Evolutionary conservation across 208 protist genomes (phyloP).

Genomic region (Leishmania aethiopica): DNA sequence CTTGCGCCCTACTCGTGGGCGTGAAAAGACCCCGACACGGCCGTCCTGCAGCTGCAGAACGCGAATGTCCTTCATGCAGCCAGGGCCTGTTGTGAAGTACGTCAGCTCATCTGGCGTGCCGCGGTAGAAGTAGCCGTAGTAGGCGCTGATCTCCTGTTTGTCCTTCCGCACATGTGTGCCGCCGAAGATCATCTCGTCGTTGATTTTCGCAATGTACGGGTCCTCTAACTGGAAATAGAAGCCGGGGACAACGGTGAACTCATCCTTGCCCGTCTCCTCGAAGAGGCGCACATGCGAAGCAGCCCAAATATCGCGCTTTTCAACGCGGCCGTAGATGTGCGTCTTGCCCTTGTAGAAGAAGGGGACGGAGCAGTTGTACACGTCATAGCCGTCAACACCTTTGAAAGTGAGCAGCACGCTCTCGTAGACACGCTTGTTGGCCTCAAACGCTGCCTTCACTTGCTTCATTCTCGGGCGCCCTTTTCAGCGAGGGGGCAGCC

Average conservation of each 20-base stretch:
- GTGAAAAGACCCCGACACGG: constrained; percentile 43
- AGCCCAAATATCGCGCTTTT: constrained; percentile 51
- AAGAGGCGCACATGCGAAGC: constrained; percentile 54
- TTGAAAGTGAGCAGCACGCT: constrained; percentile 51
- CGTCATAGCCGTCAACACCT: constrained; percentile 56
- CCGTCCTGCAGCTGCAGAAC: constrained; percentile 36
- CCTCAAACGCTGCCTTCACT: constrained; percentile 34
- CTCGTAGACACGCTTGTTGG: constrained; percentile 40
- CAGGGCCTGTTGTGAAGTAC: constrained; percentile 46
- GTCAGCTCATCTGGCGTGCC: constrained; percentile 18
- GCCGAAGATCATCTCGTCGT: constrained; percentile 54
- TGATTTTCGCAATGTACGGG: constrained; percentile 42
- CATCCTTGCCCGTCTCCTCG: constrained; percentile 60
- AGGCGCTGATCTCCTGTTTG: constrained; percentile 18
- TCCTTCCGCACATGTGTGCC: constrained; percentile 52
- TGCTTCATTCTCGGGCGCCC: neutral
- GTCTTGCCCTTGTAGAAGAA: constrained; percentile 51
- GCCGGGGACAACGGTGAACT: constrained; percentile 36
- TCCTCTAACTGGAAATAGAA: constrained; percentile 36
- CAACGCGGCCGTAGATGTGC: constrained; percentile 61
- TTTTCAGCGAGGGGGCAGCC: neutral
- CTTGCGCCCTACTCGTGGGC: constrained; percentile 9
- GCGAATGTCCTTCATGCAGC: constrained; percentile 56
- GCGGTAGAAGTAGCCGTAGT: constrained; percentile 50
- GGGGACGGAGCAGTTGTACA: constrained; percentile 68